A percentile compares a stretch with the other conserved stretches of the same genome.
Conservation (phyloP, 2,329 filamentous ascomycete genomes). For the Boeremia exigua region DNA sequence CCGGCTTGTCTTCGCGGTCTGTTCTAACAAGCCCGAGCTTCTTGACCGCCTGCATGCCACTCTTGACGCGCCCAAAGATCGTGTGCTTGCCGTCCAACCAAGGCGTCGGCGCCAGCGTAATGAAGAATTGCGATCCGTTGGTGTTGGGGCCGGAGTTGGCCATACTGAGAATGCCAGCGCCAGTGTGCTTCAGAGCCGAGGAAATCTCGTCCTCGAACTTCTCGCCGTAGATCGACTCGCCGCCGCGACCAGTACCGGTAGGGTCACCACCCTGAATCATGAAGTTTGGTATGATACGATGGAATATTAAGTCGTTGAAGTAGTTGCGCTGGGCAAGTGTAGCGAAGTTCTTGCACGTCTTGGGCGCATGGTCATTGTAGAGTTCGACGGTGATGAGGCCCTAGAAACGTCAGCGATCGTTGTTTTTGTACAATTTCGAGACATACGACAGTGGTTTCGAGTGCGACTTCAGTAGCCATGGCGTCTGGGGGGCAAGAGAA, state of each 20-base stretch:
- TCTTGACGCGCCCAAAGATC: slow-evolving; percentile 90
- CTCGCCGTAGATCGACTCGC: slow-evolving; percentile 86
- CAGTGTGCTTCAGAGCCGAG: slow-evolving; percentile 81
- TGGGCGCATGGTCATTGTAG: slow-evolving; percentile 86
- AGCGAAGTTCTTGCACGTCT: slow-evolving; percentile 86
- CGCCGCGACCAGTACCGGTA: slow-evolving; percentile 89
- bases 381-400: slow-evolving; percentile 87
- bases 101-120: slow-evolving; percentile 90
- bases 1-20: slow-evolving; percentile 77
- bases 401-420: slow-evolving; percentile 52
- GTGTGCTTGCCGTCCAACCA: slow-evolving; percentile 98
- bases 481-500: slow-evolving; percentile 4
- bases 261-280: slow-evolving; percentile 97
- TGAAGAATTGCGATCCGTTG: slow-evolving; percentile 95
- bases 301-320: slow-evolving; percentile 86
- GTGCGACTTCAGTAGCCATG: slow-evolving; percentile 69
- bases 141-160: slow-evolving; percentile 92
- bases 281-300: slow-evolving; percentile 94
- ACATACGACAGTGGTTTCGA: slow-evolving; percentile 84
- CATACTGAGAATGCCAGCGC: slow-evolving; percentile 94
- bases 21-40: slow-evolving; percentile 89
- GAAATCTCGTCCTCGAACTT: slow-evolving; percentile 94
- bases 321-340: slow-evolving; percentile 82
- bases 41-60: slow-evolving; percentile 81
- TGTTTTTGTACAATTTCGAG: too few species aligned